Conservation (phyloP, 345 rosid species). For the Sisymbrium irio region DNA sequence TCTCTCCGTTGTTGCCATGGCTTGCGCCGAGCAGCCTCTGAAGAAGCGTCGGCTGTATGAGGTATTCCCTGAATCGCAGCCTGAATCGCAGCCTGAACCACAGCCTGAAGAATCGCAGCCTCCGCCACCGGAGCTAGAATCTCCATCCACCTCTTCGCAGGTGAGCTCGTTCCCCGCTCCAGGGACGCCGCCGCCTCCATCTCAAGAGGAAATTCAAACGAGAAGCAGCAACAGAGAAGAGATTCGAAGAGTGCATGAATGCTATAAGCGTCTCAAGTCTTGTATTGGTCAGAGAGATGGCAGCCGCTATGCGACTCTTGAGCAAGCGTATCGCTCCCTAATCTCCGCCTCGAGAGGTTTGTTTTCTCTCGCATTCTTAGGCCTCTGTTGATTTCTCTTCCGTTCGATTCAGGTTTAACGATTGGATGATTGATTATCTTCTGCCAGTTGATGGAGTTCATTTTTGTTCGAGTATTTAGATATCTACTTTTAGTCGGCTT, state of each 20-base stretch:
- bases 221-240: constrained; percentile 77
- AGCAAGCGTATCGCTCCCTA: constrained; percentile 75
- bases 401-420: neutral
- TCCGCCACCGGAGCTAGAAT: constrained; percentile 28
- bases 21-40: constrained; percentile 81
- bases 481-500: neutral
- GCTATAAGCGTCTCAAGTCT: constrained; percentile 66
- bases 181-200: constrained; percentile 57
- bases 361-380: neutral
- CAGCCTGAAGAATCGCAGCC: constrained; percentile 36
- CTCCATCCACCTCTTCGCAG: constrained; percentile 26
- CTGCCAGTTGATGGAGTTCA: neutral
- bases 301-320: constrained; percentile 52
- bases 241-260: constrained; percentile 75
- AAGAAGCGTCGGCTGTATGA: constrained; percentile 86
- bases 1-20: constrained; percentile 40
- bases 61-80: constrained; percentile 33
- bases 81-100: no score
- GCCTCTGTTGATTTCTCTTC: neutral
- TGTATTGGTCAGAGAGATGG: constrained; percentile 60
- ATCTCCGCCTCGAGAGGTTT: constrained; percentile 71
- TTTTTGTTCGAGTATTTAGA: neutral
- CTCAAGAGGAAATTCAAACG: constrained; percentile 64
- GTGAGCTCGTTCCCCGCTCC: constrained; percentile 41
- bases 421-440: neutral